phyloP scores from a whole-genome alignment of 306 rosid genomes.

The Neltuma alba region DNA sequence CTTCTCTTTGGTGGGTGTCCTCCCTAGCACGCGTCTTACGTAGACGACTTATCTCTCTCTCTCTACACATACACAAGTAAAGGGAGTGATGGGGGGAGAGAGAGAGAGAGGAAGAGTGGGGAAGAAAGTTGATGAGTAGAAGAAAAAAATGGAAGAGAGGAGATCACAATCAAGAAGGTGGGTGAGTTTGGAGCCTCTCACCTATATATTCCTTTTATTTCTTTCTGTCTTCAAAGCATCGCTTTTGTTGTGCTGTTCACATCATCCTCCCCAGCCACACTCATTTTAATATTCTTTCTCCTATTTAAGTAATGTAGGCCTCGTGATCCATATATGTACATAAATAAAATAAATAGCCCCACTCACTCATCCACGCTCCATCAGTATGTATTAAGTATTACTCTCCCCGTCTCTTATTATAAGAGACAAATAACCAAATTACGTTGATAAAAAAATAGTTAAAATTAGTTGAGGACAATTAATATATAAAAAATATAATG shows the following conservation, averaged over 20 bases:
- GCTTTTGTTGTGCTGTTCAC: conserved; percentile 45
- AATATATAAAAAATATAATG: no score
- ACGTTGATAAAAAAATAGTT: no score
- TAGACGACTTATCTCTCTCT: background rate
- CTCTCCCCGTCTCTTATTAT: no score
- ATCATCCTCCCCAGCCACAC: conserved; percentile 19
- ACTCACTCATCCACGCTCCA: no score
- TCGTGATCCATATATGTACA: background rate
- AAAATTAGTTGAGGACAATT: no score
- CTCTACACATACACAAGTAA: no score
- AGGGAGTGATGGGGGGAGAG: no score
- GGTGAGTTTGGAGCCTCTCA: conserved; percentile 37
- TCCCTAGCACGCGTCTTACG: conserved; percentile 21
- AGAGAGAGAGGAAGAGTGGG: background rate
- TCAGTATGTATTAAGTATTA: no score
- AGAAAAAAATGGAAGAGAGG: background rate
- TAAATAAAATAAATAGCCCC: no score
- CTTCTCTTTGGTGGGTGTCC: conserved; percentile 53
- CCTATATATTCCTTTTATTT: background rate
- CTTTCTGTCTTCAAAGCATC: conserved; percentile 55
- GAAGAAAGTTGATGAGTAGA: background rate
- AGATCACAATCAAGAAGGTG: conserved; percentile 58
- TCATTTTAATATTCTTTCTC: background rate
- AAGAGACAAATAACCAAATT: no score
- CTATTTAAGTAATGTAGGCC: background rate